These are phyloP conservation scores for Paradendryphiella salina DNA, from an alignment of 2,329 filamentous ascomycete genomes.

Conservation along the genomic window DNA sequence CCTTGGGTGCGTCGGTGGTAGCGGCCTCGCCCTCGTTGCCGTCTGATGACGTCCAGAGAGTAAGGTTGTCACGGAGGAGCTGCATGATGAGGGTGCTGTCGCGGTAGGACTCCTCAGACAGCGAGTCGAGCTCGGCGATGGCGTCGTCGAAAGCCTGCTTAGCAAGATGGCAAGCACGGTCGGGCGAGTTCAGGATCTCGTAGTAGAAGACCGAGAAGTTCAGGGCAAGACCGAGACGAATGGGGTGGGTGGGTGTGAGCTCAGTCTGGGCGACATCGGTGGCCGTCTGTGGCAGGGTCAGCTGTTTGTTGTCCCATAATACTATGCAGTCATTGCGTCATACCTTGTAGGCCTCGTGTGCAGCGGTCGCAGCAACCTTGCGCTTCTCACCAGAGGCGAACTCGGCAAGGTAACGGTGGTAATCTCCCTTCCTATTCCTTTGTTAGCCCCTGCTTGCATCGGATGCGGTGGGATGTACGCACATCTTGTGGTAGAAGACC, in stretches of 20 bases:
- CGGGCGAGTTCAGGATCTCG: constrained; percentile 97
- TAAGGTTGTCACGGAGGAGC: constrained; percentile 96
- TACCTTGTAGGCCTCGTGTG: constrained; percentile 98
- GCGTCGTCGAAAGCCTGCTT: constrained; percentile 99
- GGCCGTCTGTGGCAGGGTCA: constrained; percentile 67
- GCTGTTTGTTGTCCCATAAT: constrained; percentile 17
- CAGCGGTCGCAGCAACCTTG: constrained; percentile 82
- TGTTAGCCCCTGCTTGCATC: constrained; percentile 20
- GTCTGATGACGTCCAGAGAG: constrained; percentile 96
- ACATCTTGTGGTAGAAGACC: constrained; percentile 99
- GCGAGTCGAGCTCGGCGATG: constrained; percentile 96
- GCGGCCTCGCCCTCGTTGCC: constrained; percentile 75
- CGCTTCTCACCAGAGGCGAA: constrained; percentile 92
- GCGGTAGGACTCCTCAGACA: constrained; percentile 97
- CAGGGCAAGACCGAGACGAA: constrained; percentile 93
- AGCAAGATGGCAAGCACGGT: constrained; percentile 95
- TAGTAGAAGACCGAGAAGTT: constrained; percentile 99
- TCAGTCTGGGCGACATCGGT: constrained; percentile 98
- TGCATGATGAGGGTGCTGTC: constrained; percentile 99
- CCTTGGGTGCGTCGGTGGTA: constrained; percentile 62
- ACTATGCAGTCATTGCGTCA: constrained; percentile 41
- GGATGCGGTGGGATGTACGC: constrained; percentile 49
- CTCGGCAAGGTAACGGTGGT: constrained; percentile 93
- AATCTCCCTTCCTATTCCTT: constrained; percentile 82
- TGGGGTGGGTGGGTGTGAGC: constrained; percentile 95